These are phyloP conservation scores for Amylocarpus encephaloides DNA, from an alignment of 2,329 filamentous ascomycete species.

Conservation along the genomic window DNA sequence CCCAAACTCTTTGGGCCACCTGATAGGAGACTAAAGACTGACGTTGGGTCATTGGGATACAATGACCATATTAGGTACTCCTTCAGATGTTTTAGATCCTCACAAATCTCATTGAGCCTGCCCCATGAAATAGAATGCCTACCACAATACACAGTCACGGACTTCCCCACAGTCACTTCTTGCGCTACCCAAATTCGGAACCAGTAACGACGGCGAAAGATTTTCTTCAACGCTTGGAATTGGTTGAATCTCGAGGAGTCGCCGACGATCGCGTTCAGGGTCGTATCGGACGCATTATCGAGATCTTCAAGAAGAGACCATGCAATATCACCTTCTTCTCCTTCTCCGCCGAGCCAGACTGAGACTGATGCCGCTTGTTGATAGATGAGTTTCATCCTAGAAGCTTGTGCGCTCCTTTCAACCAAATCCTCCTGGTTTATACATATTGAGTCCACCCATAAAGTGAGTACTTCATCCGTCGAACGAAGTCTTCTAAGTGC, in stretches of 20 bases:
- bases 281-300: not conserved
- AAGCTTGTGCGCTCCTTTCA: constrained; percentile 9
- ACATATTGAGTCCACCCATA: constrained; percentile 16
- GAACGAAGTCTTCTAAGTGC: constrained; percentile 9
- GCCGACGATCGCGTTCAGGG: not conserved
- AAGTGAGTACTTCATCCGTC: not conserved
- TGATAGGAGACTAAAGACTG: constrained; percentile 7
- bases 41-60: constrained; percentile 5
- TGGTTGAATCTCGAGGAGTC: not conserved
- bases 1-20: constrained; percentile 9
- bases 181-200: constrained; percentile 15
- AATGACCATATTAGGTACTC: not conserved
- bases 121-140: constrained; percentile 9
- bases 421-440: constrained; percentile 12
- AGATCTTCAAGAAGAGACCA: constrained; percentile 4
- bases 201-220: constrained; percentile 12
- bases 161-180: constrained; percentile 6
- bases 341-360: constrained; percentile 7
- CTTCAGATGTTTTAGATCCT: not conserved
- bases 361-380: constrained; percentile 2
- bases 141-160: constrained; percentile 8
- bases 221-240: constrained; percentile 5
- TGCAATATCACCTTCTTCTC: constrained; percentile 1
- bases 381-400: constrained; percentile 13
- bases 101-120: not conserved